These are phyloP conservation scores for Phylloporus sp. DNA, from an alignment of 768 basidiomycete species.

Conservation along the genomic window DNA sequence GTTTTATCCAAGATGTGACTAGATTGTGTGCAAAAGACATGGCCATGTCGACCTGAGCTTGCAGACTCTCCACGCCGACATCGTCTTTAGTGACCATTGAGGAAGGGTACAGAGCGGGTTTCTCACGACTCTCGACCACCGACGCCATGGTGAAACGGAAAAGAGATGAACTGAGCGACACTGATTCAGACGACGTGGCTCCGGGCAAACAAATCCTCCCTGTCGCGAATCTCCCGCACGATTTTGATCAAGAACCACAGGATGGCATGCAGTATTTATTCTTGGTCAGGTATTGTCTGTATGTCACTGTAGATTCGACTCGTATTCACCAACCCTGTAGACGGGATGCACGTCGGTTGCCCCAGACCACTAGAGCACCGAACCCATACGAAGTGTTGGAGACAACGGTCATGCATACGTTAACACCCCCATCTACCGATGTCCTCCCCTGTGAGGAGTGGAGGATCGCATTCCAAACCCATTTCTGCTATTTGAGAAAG, in stretches of 20 bases:
- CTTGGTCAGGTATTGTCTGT: conserved; percentile 59
- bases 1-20: conserved; percentile 74
- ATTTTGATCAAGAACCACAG: conserved; percentile 60
- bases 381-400: conserved; percentile 62
- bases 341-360: conserved; percentile 66
- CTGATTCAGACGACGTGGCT: conserved; percentile 57
- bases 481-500: conserved; percentile 65
- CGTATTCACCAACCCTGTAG: conserved; percentile 35
- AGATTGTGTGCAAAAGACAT: conserved; percentile 73
- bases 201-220: conserved; percentile 73
- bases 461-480: conserved; percentile 52
- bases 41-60: conserved; percentile 79
- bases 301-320: background rate
- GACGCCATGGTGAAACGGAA: conserved; percentile 45
- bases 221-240: conserved; percentile 71
- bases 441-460: conserved; percentile 65
- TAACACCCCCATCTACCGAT: conserved; percentile 23
- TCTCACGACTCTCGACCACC: conserved; percentile 14
- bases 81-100: conserved; percentile 43
- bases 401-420: conserved; percentile 17
- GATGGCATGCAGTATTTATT: conserved; percentile 82
- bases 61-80: conserved; percentile 63
- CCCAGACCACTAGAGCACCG: conserved; percentile 56
- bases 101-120: background rate
- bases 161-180: conserved; percentile 45